Evolutionary conservation across 306 rosid genomes (phyloP), one percentile per base, ranked within the genome.

Genomic region (Abrus pulchellus): DNA sequence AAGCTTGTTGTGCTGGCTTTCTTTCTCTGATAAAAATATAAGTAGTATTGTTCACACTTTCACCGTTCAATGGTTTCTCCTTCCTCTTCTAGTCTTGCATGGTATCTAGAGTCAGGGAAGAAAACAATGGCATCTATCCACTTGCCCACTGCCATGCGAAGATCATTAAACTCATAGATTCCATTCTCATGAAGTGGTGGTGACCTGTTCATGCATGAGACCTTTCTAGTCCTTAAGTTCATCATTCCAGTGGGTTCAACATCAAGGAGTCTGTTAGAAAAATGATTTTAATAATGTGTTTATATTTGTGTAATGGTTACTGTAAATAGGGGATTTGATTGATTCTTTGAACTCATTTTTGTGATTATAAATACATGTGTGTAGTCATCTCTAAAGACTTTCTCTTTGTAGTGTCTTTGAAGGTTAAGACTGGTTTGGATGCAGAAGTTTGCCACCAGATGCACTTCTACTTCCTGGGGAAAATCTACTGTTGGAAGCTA

Each of bases 41-140:
- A 44, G 71, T 61, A 61, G 61, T 47, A 76, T 9, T 9, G 28
- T 33, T 62, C 13, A 75, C 13, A 33, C 49, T 61, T 76, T 3
- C 72, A 13, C 53, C 11, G 6, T 59, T 36, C 30, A n/a, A 6
- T 34, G 45, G 68, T 33, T 62, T 62, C 10, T 62, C 68, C 68
- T 12, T 62, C 32, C 45, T 3, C 68, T 62, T 62, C 10, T 62
- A 12, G 45, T 62, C 32, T 62, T 40, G 3, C 43, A 60, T 30
- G 65, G 41, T 59, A 59, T 59, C 65, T 59, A 13, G 44, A 30
- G 9, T 5, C 0, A 20, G 56, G 56, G 6, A 6, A 1, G 27
- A 5, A 14, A 1, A 2, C 28, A 7, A 52, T 29, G 40, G 8
- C 40, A 30, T 59, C 65, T 59, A 9, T n/a, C 3, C 36, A 29